phyloP scores from a whole-genome alignment of 306 rosid genomes.

The Acacia melanoxylon region DNA sequence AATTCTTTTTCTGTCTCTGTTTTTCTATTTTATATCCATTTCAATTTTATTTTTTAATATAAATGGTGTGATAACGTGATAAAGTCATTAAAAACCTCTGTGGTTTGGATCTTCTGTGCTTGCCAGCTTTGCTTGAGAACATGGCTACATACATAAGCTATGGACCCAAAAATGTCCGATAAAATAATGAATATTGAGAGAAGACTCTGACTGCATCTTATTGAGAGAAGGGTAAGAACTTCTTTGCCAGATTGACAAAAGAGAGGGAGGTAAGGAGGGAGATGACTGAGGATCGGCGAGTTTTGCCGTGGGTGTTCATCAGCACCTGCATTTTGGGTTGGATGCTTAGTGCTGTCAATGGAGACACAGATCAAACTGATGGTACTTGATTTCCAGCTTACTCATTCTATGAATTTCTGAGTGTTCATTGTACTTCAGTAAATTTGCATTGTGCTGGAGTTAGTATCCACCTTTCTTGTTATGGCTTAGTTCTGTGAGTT shows the following conservation, averaged over 20 bases:
- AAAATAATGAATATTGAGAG: slow-evolving; percentile 9
- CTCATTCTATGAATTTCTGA: not conserved
- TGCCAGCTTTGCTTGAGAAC: slow-evolving; percentile 85
- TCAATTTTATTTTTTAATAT: no score
- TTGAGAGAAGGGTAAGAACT: slow-evolving; percentile 28
- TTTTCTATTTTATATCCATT: no score
- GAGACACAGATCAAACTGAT: slow-evolving; percentile 84
- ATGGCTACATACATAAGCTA: slow-evolving; percentile 39
- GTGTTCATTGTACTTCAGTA: slow-evolving; percentile 5
- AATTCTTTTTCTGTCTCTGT: no score
- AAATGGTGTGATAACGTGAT: not conserved
- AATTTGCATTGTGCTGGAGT: slow-evolving; percentile 33
- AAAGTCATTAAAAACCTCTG: slow-evolving; percentile 32
- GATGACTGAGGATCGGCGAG: slow-evolving; percentile 57
- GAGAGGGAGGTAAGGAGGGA: slow-evolving; percentile 26
- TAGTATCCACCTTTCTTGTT: slow-evolving; percentile 14
- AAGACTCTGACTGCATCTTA: slow-evolving; percentile 21
- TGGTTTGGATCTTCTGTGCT: slow-evolving; percentile 81
- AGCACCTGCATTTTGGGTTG: slow-evolving; percentile 63
- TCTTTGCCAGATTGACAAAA: slow-evolving; percentile 13
- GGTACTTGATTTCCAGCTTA: slow-evolving; percentile 44
- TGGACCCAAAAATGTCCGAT: slow-evolving; percentile 15
- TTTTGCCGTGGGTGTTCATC: slow-evolving; percentile 56
- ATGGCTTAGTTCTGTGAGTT: slow-evolving; percentile 15
- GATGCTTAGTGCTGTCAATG: slow-evolving; percentile 48